Evolutionary conservation across 805 yeast species (phyloP), one percentile per base, ranked within the genome.

Genomic region (Ogataea trehaloabstinens): DNA sequence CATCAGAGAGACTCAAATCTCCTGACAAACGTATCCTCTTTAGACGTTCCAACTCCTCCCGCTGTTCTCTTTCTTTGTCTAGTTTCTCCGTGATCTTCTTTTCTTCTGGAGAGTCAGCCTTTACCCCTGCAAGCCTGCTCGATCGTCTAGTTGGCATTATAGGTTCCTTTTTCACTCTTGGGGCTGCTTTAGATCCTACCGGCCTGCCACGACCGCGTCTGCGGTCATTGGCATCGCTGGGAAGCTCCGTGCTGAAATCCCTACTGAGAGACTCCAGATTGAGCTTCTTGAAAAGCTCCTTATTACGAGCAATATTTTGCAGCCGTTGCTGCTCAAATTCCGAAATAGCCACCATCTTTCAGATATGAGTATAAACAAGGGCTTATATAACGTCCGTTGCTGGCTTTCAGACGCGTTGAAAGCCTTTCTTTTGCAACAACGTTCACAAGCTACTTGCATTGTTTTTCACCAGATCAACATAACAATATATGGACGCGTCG

Each of bases 241-340:
- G 50, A 8, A 72, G 58, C 37, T 77, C 84, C 11, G 64, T 63
- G 19, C 71, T 62, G 35, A 84, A 74, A 2, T 78, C 78, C 22
- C 65, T 61, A 1, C 82, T 70, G 3, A 83, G 60, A 10, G 76
- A 63, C 35, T 78, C 80, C 15, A 91, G 67, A 47, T 88, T 84
- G 47, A 91, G 70, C 48, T 82, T 78, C 49, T 77, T 71, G 37
- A 91, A 67, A 18, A 90, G 72, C 48, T 80, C 85, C 58, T 80
- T 79, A 62, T 91, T 93, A 35, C 98, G 71, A 46, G 80, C 85
- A 43, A 91, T 93, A 56, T 87, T 88, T 42, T 78, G 86, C 53
- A 74, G 80, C 42, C 95, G 63, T 55, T 79, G 80, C 51, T 68
- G 74, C 59, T 85, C 93, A 55, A 85, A 82, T 24, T 80, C 87